phyloP scores from a whole-genome alignment of 2,329 filamentous ascomycete genomes.

The Aureobasidium zeae region DNA sequence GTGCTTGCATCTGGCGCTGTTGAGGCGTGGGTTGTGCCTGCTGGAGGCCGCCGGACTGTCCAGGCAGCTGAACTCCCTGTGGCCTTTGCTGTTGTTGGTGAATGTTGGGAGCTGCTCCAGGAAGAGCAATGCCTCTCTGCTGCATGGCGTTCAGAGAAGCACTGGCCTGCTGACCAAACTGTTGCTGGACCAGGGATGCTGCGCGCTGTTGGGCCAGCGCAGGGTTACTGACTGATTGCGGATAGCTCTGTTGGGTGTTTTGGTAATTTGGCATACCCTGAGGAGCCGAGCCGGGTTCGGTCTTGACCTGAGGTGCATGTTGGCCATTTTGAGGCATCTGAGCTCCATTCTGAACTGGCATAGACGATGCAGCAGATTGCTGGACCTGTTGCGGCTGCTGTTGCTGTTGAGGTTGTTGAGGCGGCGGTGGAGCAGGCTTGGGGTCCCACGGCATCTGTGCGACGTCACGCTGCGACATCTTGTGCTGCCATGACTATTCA shows the following conservation, averaged over 20 bases:
- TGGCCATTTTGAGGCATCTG: slow-evolving; percentile 10
- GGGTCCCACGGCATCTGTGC: slow-evolving; percentile 95
- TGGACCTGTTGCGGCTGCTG: slow-evolving; percentile 27
- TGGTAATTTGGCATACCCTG: slow-evolving; percentile 21
- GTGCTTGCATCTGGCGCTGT: slow-evolving; percentile 22
- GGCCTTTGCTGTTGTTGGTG: slow-evolving; percentile 19
- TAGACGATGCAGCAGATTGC: slow-evolving; percentile 22
- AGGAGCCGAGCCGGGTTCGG: slow-evolving; percentile 36
- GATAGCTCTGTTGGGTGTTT: slow-evolving; percentile 26
- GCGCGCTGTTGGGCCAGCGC: slow-evolving; percentile 48
- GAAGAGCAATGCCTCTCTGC: slow-evolving; percentile 19
- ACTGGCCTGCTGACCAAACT: slow-evolving; percentile 55
- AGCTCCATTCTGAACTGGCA: slow-evolving; percentile 34
- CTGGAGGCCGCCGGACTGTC: slow-evolving; percentile 13
- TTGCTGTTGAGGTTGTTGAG: slow-evolving; percentile 21
- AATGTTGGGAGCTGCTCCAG: slow-evolving; percentile 3
- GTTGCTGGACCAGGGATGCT: slow-evolving; percentile 41
- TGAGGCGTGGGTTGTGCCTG: slow-evolving; percentile 34
- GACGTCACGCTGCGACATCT: slow-evolving; percentile 73
- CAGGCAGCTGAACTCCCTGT: slow-evolving; percentile 30
- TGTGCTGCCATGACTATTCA: slow-evolving; percentile 81
- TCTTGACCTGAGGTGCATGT: slow-evolving; percentile 40
- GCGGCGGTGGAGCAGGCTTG: slow-evolving; percentile 53
- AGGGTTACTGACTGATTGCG: slow-evolving; percentile 31
- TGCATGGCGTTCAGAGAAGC: slow-evolving; percentile 58